These are phyloP conservation scores for Mycena amicta DNA, from an alignment of 768 basidiomycete genomes.

Conservation along the genomic window DNA sequence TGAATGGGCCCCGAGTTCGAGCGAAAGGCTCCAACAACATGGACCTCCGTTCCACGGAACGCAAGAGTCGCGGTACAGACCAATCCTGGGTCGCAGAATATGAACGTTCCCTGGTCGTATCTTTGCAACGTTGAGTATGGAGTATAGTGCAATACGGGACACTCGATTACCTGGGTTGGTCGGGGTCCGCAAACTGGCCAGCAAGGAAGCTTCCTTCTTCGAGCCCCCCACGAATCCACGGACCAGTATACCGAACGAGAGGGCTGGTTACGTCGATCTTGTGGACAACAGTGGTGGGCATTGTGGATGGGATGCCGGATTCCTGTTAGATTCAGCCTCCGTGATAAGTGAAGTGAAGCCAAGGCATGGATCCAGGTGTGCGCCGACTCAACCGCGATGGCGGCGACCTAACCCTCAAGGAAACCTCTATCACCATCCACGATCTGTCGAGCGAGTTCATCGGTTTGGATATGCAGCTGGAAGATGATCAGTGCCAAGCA, in stretches of 20 bases:
- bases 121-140: not conserved
- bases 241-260: conserved; percentile 1
- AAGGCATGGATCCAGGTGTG: too few relatives aligned
- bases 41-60: conserved; percentile 9
- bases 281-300: not conserved
- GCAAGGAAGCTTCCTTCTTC: not conserved
- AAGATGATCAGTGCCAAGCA: too few relatives aligned
- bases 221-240: conserved; percentile 3
- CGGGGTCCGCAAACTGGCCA: not conserved
- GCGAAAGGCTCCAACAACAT: conserved; percentile 6
- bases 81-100: not conserved
- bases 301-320: too few relatives aligned
- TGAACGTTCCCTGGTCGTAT: conserved; percentile 3
- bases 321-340: too few relatives aligned
- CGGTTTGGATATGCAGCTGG: too few relatives aligned
- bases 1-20: not conserved
- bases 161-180: not conserved
- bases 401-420: too few relatives aligned
- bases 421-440: too few relatives aligned
- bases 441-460: too few relatives aligned
- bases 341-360: too few relatives aligned
- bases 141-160: not conserved
- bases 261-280: conserved; percentile 10
- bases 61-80: conserved; percentile 1
- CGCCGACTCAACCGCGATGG: too few relatives aligned